These are phyloP conservation scores for Cryphonectria japonica DNA, from an alignment of 2,329 filamentous ascomycete genomes.

Conservation along the genomic window DNA sequence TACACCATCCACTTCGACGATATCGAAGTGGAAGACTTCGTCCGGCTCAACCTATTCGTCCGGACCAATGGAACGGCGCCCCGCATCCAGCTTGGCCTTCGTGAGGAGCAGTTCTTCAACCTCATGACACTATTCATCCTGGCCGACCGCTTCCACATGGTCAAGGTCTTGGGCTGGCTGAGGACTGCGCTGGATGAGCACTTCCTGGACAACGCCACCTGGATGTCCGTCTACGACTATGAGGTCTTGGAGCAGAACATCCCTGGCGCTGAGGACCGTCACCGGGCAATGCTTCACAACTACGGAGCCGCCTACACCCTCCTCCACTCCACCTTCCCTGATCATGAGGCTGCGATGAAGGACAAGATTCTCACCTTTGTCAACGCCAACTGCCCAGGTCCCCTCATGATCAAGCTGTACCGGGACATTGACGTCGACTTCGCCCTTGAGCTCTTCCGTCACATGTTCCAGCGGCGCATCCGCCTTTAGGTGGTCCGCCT, in stretches of 20 bases:
- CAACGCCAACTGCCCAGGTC: not conserved
- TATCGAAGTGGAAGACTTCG: slow-evolving; percentile 11
- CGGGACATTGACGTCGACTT: not conserved
- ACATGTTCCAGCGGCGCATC: slow-evolving; percentile 5
- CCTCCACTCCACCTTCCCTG: not conserved
- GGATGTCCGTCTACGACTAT: not conserved
- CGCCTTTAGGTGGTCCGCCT: not conserved
- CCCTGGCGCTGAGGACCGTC: not conserved
- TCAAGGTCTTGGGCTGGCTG: slow-evolving; percentile 9
- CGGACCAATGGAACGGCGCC: not conserved
- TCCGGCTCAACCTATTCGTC: slow-evolving; percentile 10
- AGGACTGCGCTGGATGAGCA: not conserved
- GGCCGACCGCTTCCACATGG: slow-evolving; percentile 21
- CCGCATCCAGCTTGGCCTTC: slow-evolving; percentile 5
- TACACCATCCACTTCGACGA: slow-evolving; percentile 11
- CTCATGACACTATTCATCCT: slow-evolving; percentile 15
- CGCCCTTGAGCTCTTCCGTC: not conserved
- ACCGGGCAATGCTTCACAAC: slow-evolving; percentile 16
- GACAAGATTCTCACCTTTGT: slow-evolving; percentile 1
- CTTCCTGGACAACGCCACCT: not conserved
- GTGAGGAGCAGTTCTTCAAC: slow-evolving; percentile 1
- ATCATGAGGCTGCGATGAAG: not conserved
- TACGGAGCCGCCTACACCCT: slow-evolving; percentile 2
- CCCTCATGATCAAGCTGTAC: slow-evolving; percentile 8
- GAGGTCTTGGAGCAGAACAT: slow-evolving; percentile 8